These are phyloP conservation scores for Hygrophila difformis DNA, from an alignment of 257 asterid genomes.

Conservation along the genomic window DNA sequence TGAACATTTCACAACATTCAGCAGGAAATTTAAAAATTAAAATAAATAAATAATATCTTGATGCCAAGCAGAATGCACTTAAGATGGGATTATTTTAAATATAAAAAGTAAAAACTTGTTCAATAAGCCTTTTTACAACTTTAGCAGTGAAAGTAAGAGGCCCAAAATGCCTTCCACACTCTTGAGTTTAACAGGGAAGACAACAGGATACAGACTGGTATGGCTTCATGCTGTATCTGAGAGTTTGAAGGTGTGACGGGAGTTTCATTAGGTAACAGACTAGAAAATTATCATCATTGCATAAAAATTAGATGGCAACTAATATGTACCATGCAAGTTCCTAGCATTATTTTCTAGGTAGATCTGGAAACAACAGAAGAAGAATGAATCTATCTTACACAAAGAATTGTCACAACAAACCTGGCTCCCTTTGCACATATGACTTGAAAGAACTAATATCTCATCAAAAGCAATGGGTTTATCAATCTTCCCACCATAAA, in stretches of 20 bases:
- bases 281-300: not conserved
- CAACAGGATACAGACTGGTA: not conserved
- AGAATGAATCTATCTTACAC: constrained; percentile 4
- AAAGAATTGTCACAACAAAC: constrained; percentile 28
- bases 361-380: not conserved
- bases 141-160: not conserved
- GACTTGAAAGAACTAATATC: constrained; percentile 68
- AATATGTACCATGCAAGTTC: not conserved
- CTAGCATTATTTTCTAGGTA: not conserved
- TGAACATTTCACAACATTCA: too few relatives aligned
- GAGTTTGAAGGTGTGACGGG: not conserved
- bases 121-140: not conserved
- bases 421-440: constrained; percentile 84
- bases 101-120: too few relatives aligned
- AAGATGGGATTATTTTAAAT: not conserved
- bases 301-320: not conserved
- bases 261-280: not conserved
- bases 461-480: constrained; percentile 77
- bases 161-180: not conserved
- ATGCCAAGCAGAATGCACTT: not conserved
- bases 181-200: not conserved
- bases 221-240: constrained; percentile 1
- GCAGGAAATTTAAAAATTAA: too few relatives aligned
- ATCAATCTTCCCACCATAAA: constrained; percentile 83
- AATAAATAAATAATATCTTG: not conserved